These are phyloP conservation scores for Lactifluus rugatus DNA, from an alignment of 768 basidiomycete genomes.

Conservation along the genomic window DNA sequence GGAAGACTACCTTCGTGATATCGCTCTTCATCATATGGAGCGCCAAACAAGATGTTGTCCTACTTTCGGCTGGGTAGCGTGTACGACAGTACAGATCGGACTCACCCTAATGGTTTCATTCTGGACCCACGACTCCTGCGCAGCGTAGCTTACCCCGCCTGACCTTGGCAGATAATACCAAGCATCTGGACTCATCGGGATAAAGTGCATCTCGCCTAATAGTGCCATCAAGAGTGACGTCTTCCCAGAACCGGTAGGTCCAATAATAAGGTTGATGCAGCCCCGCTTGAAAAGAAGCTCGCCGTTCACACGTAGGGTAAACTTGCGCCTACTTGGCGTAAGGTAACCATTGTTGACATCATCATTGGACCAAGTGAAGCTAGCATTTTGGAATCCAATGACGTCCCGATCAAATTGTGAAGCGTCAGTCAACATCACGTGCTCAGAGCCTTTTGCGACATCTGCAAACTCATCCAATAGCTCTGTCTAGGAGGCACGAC, in stretches of 20 bases:
- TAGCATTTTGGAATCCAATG: constrained; percentile 47
- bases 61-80: constrained; percentile 3
- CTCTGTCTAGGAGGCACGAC: constrained; percentile 23
- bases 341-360: constrained; percentile 24
- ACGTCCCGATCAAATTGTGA: constrained; percentile 14
- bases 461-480: constrained; percentile 25
- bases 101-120: constrained; percentile 63
- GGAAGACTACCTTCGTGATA: constrained; percentile 31
- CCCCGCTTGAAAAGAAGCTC: constrained; percentile 46
- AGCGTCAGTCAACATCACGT: constrained; percentile 15
- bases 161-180: constrained; percentile 62
- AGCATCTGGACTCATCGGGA: constrained; percentile 40
- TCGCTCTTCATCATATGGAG: constrained; percentile 34
- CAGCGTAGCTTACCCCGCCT: constrained; percentile 67
- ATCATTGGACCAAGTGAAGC: constrained; percentile 44
- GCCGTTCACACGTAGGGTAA: constrained; percentile 41
- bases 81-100: background rate
- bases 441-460: constrained; percentile 7
- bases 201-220: constrained; percentile 60
- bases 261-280: constrained; percentile 47
- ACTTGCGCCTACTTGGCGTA: constrained; percentile 38
- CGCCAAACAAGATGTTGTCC: constrained; percentile 45
- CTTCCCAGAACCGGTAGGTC: constrained; percentile 51
- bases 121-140: constrained; percentile 80
- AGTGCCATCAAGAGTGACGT: constrained; percentile 59